Conservation (phyloP, 345 rosid genomes). For the Streptanthus diversifolius region DNA sequence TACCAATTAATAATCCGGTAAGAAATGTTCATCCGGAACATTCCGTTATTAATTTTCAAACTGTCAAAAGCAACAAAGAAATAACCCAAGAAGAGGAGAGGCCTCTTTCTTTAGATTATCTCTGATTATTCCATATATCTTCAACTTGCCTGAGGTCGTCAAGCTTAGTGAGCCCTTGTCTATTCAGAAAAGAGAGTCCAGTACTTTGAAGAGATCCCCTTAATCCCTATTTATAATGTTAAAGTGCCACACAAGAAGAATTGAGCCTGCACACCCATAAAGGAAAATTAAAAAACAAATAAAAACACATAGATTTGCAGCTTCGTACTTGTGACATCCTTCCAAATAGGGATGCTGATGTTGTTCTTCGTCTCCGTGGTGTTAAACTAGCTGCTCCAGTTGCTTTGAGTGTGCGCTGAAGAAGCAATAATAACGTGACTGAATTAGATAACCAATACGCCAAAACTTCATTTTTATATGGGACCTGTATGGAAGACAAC, state of each 20-base stretch:
- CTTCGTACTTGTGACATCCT: slow-evolving; percentile 92
- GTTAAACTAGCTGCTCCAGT: slow-evolving; percentile 97
- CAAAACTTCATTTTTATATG: slow-evolving; percentile 69
- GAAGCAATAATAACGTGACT: slow-evolving; percentile 73
- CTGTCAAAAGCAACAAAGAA: slow-evolving; percentile 14
- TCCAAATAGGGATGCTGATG: slow-evolving; percentile 90
- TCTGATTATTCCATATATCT: slow-evolving; percentile 97
- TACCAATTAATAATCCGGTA: background rate
- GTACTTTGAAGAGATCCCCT: slow-evolving; percentile 89
- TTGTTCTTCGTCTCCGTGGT: slow-evolving; percentile 88
- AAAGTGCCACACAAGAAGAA: slow-evolving; percentile 1
- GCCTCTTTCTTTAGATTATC: slow-evolving; percentile 96
- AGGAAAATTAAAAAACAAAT: slow-evolving; percentile 7
- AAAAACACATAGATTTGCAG: slow-evolving; percentile 6
- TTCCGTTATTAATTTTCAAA: background rate
- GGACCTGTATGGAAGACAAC: slow-evolving; percentile 54
- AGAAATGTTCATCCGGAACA: background rate
- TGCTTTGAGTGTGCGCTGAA: slow-evolving; percentile 95
- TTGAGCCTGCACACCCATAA: background rate
- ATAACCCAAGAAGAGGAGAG: slow-evolving; percentile 84
- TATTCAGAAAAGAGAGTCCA: slow-evolving; percentile 72
- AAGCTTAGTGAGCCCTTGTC: slow-evolving; percentile 65
- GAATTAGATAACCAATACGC: slow-evolving; percentile 98
- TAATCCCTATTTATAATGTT: slow-evolving; percentile 57
- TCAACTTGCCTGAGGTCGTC: slow-evolving; percentile 94